phyloP scores from a whole-genome alignment of 2,329 filamentous ascomycete genomes.

The Epicoccum sorghinum region DNA sequence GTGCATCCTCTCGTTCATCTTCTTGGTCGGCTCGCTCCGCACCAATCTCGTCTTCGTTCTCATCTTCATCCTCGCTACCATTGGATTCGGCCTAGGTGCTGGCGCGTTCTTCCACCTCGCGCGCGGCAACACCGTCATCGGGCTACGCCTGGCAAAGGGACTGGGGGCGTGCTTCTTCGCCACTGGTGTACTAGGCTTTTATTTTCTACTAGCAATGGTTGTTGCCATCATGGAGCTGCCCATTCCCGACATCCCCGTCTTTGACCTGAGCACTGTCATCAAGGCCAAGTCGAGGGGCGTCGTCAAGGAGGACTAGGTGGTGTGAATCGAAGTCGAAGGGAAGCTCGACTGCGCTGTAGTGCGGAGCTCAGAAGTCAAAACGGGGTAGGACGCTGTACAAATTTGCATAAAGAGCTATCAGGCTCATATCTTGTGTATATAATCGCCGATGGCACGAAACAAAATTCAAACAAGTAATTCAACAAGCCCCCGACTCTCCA shows the following conservation, averaged over 20 bases:
- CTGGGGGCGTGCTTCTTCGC: constrained; percentile 25
- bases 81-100: constrained; percentile 23
- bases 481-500: background rate
- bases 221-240: constrained; percentile 27
- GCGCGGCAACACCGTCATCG: constrained; percentile 8
- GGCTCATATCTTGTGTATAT: background rate
- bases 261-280: constrained; percentile 23
- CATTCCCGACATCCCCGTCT: constrained; percentile 18
- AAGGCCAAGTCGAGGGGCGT: constrained; percentile 14
- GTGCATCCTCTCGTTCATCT: constrained; percentile 24
- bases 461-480: background rate
- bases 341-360: background rate
- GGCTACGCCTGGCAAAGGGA: constrained; percentile 12
- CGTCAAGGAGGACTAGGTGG: constrained; percentile 17
- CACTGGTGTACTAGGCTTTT: constrained; percentile 19
- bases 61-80: constrained; percentile 23
- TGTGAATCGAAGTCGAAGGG: background rate
- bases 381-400: background rate
- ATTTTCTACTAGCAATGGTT: constrained; percentile 19
- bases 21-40: constrained; percentile 22
- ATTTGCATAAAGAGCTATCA: background rate
- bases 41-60: constrained; percentile 24
- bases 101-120: constrained; percentile 23
- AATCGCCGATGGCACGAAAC: background rate
- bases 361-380: background rate